These are phyloP conservation scores for Ganoderma lucidum DNA, from an alignment of 1,284 basidiomycete genomes.

Conservation along the genomic window DNA sequence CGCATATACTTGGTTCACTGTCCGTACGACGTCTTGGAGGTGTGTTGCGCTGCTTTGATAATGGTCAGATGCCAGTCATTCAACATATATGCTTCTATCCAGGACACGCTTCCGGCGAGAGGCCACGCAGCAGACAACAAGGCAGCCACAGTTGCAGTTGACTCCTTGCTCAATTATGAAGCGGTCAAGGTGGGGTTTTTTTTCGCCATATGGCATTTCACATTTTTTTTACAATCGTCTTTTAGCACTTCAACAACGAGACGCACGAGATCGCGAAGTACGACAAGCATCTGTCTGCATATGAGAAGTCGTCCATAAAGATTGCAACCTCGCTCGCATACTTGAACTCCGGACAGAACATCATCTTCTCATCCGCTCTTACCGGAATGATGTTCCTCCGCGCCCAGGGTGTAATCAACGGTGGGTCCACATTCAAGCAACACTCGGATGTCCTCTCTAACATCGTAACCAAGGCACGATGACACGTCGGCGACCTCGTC, in stretches of 20 bases:
- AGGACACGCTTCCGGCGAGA: conserved; percentile 95
- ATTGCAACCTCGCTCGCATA: conserved; percentile 95
- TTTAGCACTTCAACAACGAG: conserved; percentile 97
- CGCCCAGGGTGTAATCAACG: conserved; percentile 92
- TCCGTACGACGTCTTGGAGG: conserved; percentile 96
- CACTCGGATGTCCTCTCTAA: background rate
- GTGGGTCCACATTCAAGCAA: conserved; percentile 48
- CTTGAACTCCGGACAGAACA: conserved; percentile 95
- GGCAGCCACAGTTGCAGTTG: conserved; percentile 93
- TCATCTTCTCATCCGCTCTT: conserved; percentile 93
- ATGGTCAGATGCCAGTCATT: background rate
- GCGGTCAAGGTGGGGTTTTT: conserved; percentile 84
- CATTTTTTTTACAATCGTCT: background rate
- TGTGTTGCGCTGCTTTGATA: conserved; percentile 43
- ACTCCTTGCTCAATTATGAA: conserved; percentile 97
- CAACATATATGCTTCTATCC: background rate
- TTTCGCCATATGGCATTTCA: too few relatives aligned
- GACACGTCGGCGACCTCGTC: conserved; percentile 97
- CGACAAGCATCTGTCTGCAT: conserved; percentile 87
- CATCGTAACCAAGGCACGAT: conserved; percentile 75
- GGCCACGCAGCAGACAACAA: conserved; percentile 96
- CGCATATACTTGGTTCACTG: conserved; percentile 97
- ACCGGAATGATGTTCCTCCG: conserved; percentile 97
- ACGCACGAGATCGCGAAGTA: conserved; percentile 91
- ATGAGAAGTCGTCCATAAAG: conserved; percentile 93